Conservation (phyloP, 805 yeast species). For the Saccharomycopsis schoenii region DNA sequence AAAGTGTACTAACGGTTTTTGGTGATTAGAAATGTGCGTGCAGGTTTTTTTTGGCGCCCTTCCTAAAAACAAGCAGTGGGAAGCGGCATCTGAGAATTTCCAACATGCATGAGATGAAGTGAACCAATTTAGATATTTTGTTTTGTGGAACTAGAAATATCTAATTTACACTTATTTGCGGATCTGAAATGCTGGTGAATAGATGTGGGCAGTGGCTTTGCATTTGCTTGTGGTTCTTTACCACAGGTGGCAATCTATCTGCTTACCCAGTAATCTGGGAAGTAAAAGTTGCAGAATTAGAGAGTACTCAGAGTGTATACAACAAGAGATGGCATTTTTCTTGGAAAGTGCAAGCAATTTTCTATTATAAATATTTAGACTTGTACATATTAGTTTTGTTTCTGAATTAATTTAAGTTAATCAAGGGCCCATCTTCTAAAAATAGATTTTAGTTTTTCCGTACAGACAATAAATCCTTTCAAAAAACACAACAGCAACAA, state of each 20-base stretch:
- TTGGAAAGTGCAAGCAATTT: too few relatives aligned
- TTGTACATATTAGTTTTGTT: background rate
- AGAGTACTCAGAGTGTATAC: background rate
- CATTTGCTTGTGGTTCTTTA: background rate
- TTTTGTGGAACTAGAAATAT: background rate
- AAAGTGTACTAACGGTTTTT: background rate
- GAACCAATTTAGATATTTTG: background rate
- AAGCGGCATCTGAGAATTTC: background rate
- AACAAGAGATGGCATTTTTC: background rate
- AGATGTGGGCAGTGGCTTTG: background rate
- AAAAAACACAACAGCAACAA: background rate
- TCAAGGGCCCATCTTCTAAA: conserved; percentile 1
- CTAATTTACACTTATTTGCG: background rate
- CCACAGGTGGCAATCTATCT: too few relatives aligned
- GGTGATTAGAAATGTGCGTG: background rate
- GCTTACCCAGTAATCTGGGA: too few relatives aligned
- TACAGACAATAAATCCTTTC: background rate
- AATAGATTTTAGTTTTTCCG: background rate
- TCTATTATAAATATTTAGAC: too few relatives aligned
- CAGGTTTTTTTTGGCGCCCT: background rate
- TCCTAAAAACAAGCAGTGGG: background rate
- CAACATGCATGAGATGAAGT: background rate
- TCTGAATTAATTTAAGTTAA: background rate
- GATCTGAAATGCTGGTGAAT: background rate
- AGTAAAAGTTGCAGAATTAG: too few relatives aligned